Evolutionary conservation across 768 basidiomycete species (phyloP).

Genomic region (Panaeolus cyanescens): DNA sequence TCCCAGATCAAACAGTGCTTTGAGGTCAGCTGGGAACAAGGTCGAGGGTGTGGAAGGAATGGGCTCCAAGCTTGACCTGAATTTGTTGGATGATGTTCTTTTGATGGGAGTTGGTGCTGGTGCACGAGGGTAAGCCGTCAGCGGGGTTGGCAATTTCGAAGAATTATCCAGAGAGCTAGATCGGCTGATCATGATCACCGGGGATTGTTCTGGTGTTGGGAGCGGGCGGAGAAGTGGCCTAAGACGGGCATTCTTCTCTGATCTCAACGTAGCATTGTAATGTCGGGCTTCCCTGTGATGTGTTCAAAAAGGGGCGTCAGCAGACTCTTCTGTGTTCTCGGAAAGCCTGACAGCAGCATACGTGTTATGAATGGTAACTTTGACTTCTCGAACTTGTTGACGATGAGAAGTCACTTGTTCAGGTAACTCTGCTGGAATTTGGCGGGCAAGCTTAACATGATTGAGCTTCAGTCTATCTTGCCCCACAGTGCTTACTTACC

Average conservation of each 20-base stretch:
- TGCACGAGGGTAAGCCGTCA: slow-evolving; percentile 27
- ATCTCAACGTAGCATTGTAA: slow-evolving; percentile 30
- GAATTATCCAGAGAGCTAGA: slow-evolving; percentile 24
- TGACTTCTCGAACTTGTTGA: slow-evolving; percentile 43
- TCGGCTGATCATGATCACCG: slow-evolving; percentile 27
- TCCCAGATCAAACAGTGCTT: slow-evolving; percentile 43
- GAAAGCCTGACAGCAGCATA: slow-evolving; percentile 26
- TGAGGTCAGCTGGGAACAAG: slow-evolving; percentile 48
- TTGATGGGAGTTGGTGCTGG: slow-evolving; percentile 32
- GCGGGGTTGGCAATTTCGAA: slow-evolving; percentile 25
- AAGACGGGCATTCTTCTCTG: slow-evolving; percentile 40
- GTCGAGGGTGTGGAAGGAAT: slow-evolving; percentile 41
- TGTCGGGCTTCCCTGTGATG: slow-evolving; percentile 46
- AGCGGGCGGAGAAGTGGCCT: slow-evolving; percentile 54
- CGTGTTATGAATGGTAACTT: slow-evolving; percentile 48
- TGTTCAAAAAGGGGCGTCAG: not conserved
- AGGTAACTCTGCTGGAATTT: slow-evolving; percentile 45
- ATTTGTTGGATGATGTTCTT: slow-evolving; percentile 18
- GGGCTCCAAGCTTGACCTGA: slow-evolving; percentile 20
- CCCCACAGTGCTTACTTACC: slow-evolving; percentile 38
- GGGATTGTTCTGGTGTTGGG: slow-evolving; percentile 49
- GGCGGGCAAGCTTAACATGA: slow-evolving; percentile 36
- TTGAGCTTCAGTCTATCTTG: slow-evolving; percentile 2
- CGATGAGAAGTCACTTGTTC: slow-evolving; percentile 41
- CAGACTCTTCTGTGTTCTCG: slow-evolving; percentile 5